Evolutionary conservation across 768 basidiomycete genomes (phyloP).

Genomic region (Aureoboletus auriporus): DNA sequence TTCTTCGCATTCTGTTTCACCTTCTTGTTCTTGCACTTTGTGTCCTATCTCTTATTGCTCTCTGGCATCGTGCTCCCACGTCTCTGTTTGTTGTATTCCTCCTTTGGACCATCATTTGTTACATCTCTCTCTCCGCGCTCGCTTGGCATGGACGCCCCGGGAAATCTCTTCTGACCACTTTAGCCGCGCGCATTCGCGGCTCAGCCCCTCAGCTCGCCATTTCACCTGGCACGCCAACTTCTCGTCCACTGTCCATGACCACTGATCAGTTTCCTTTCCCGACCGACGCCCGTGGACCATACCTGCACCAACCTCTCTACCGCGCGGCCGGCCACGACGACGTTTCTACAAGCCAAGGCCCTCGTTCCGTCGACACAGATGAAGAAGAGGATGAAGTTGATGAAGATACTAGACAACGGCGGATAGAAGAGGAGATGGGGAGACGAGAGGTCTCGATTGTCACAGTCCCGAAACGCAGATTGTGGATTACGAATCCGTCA

Average conservation of each 20-base stretch:
- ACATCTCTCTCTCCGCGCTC: constrained; percentile 46
- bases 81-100: constrained; percentile 64
- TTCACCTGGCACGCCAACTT: constrained; percentile 34
- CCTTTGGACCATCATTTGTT: constrained; percentile 56
- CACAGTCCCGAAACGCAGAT: constrained; percentile 65
- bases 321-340: constrained; percentile 46
- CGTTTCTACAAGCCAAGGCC: constrained; percentile 35
- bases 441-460: constrained; percentile 83
- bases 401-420: constrained; percentile 66
- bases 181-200: constrained; percentile 43
- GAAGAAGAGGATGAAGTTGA: constrained; percentile 70
- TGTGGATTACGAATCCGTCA: constrained; percentile 71
- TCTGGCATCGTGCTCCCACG: constrained; percentile 54
- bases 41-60: constrained; percentile 50
- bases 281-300: constrained; percentile 50
- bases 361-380: constrained; percentile 51
- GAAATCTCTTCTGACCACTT: constrained; percentile 51
- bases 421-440: constrained; percentile 80
- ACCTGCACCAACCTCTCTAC: constrained; percentile 63
- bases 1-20: constrained; percentile 53
- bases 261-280: constrained; percentile 45
- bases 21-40: constrained; percentile 54
- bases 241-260: constrained; percentile 37
- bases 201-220: constrained; percentile 25
- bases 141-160: constrained; percentile 59